phyloP scores from a whole-genome alignment of 192 early-diverging fungal species.

The Gigaspora rosea region DNA sequence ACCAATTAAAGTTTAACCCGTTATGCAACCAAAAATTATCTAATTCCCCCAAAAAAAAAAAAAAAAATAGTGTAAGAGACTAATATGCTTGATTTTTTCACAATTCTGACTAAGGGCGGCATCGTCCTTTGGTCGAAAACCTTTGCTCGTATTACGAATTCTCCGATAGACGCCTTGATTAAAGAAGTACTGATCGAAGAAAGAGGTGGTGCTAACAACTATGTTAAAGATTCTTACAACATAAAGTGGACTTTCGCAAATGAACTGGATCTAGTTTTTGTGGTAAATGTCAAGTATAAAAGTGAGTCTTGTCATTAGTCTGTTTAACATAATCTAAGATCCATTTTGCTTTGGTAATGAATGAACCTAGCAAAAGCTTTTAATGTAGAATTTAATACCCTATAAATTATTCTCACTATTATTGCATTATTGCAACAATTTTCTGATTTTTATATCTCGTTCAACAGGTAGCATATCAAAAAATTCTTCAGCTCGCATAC shows the following conservation, averaged over 20 bases:
- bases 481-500: slow-evolving; percentile 82
- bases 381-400: neutral
- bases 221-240: slow-evolving; percentile 68
- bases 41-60: no score
- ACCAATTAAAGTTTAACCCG: no score
- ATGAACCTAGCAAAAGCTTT: neutral
- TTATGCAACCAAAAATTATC: no score
- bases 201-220: slow-evolving; percentile 57
- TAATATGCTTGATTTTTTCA: slow-evolving; percentile 83
- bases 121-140: slow-evolving; percentile 83
- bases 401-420: neutral
- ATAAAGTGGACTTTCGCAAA: slow-evolving; percentile 83
- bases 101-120: slow-evolving; percentile 84
- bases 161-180: slow-evolving; percentile 75
- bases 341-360: neutral
- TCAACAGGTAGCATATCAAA: slow-evolving; percentile 78
- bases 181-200: slow-evolving; percentile 80
- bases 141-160: slow-evolving; percentile 56
- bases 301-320: neutral
- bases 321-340: neutral
- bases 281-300: slow-evolving; percentile 48
- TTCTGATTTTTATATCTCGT: neutral
- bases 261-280: slow-evolving; percentile 79
- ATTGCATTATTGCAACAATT: neutral
- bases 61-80: no score